phyloP scores from a whole-genome alignment of 169 alveolate genomes.

The Plasmodium blacklocki region DNA sequence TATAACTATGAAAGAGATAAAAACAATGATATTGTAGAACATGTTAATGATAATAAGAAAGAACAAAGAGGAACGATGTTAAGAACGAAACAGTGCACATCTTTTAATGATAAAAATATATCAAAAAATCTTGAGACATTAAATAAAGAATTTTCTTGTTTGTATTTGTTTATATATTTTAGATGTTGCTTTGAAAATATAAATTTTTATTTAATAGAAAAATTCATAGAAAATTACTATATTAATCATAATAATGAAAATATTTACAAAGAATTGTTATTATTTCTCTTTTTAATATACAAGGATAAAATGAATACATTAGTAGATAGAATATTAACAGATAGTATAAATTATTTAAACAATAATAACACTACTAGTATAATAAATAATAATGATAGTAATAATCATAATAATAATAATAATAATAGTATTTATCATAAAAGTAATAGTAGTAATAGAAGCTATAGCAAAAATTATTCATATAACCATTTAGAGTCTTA shows the following conservation, averaged over 20 bases:
- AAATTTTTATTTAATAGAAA: constrained; percentile 75
- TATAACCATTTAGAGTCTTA: too few relatives aligned
- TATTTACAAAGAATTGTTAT: constrained; percentile 51
- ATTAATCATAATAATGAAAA: constrained; percentile 52
- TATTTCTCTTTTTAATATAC: constrained; percentile 68
- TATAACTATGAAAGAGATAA: neutral
- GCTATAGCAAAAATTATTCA: too few relatives aligned
- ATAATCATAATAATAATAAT: too few relatives aligned
- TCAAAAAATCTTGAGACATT: neutral
- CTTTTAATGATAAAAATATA: neutral
- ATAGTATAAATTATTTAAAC: constrained; percentile 30
- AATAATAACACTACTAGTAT: neutral
- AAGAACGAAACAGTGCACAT: neutral
- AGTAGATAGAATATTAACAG: constrained; percentile 49
- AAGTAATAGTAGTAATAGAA: too few relatives aligned
- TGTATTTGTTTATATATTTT: constrained; percentile 58
- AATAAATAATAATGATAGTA: too few relatives aligned
- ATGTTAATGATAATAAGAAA: neutral
- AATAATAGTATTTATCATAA: too few relatives aligned
- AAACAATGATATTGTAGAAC: neutral
- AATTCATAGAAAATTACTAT: constrained; percentile 67
- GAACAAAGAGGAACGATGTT: constrained; percentile 15
- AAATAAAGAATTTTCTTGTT: constrained; percentile 40
- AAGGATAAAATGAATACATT: constrained; percentile 63
- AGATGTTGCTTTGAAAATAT: constrained; percentile 47